Conservation (phyloP, 352 stramenopile species). For the Phytophthora syringae region DNA sequence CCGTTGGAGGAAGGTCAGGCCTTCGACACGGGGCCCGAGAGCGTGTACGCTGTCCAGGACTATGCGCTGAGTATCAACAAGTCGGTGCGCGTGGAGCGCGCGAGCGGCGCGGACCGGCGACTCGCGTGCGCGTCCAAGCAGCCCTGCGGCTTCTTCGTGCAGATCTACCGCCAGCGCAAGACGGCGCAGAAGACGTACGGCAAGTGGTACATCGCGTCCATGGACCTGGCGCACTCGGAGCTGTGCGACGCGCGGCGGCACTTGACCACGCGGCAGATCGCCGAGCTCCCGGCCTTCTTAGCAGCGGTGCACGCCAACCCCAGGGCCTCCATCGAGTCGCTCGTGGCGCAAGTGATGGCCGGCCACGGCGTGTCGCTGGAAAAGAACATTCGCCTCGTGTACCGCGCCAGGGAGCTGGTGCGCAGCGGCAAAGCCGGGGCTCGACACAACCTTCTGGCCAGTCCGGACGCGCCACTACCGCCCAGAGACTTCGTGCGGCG, state of each 20-base stretch:
- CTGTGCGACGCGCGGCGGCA: constrained; percentile 21
- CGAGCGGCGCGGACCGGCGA: constrained; percentile 35
- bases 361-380: constrained; percentile 28
- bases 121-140: constrained; percentile 29
- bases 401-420: constrained; percentile 36
- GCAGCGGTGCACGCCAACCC: constrained; percentile 20
- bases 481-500: constrained; percentile 21
- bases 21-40: constrained; percentile 30
- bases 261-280: constrained; percentile 35
- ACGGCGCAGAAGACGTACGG: constrained; percentile 32
- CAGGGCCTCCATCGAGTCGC: constrained; percentile 23
- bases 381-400: constrained; percentile 37
- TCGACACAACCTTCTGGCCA: constrained; percentile 17
- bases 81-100: constrained; percentile 30
- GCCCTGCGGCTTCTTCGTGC: constrained; percentile 37
- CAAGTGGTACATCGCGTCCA: constrained; percentile 43
- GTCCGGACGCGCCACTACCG: constrained; percentile 18
- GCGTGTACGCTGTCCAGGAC: constrained; percentile 41
- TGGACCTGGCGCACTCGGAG: constrained; percentile 31
- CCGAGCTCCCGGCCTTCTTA: constrained; percentile 27
- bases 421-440: constrained; percentile 20
- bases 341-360: constrained; percentile 25
- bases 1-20: constrained; percentile 28
- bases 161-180: constrained; percentile 42
- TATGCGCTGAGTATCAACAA: constrained; percentile 36